These are phyloP conservation scores for Leptomonas seymouri DNA, from an alignment of 208 protist species.

Conservation along the genomic window DNA sequence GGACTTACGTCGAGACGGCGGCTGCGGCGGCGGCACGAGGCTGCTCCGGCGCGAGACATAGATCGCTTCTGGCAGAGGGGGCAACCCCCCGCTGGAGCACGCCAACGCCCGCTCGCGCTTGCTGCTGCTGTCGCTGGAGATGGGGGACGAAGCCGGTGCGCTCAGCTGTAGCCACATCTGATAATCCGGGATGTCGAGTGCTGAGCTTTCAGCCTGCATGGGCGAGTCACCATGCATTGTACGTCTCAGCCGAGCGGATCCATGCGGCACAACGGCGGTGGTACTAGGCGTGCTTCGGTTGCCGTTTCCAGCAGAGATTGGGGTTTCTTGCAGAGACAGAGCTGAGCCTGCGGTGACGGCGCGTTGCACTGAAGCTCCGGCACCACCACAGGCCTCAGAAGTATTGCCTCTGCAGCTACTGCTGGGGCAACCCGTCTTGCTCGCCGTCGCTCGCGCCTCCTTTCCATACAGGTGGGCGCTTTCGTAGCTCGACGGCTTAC, in stretches of 20 bases:
- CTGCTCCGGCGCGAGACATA: background rate
- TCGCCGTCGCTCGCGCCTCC: background rate
- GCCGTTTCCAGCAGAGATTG: too few species aligned
- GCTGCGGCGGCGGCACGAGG: background rate
- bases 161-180: background rate
- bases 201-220: too few species aligned
- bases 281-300: too few species aligned
- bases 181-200: too few species aligned
- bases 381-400: too few species aligned
- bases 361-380: too few species aligned
- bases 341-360: too few species aligned
- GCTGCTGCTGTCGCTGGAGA: background rate
- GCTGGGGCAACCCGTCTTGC: too few species aligned
- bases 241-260: too few species aligned
- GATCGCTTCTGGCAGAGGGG: background rate
- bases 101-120: background rate
- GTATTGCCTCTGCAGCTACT: background rate
- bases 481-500: background rate
- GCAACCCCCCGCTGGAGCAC: background rate
- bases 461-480: background rate
- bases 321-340: too few species aligned
- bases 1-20: background rate
- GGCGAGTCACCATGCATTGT: too few species aligned
- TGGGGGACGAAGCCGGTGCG: background rate
- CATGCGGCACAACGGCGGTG: too few species aligned